Evolutionary conservation across 1,284 basidiomycete genomes (phyloP).

Genomic region (Marasmius oreades): DNA sequence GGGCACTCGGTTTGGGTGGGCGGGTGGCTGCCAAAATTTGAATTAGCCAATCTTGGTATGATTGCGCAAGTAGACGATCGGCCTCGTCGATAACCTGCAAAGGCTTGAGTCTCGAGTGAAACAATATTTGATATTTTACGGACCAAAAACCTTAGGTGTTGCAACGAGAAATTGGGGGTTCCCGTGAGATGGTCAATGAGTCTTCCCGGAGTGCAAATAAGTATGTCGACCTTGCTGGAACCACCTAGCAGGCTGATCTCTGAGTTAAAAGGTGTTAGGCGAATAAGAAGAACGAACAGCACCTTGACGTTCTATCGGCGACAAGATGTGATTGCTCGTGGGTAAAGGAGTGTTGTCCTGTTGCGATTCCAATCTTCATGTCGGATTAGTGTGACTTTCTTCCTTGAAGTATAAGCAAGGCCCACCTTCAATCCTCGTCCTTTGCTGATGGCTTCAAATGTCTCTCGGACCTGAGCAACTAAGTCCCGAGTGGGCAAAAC

Average conservation of each 20-base stretch:
- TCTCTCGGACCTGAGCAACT: slow-evolving; percentile 91
- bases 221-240: slow-evolving; percentile 86
- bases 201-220: slow-evolving; percentile 94
- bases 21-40: slow-evolving; percentile 75
- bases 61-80: slow-evolving; percentile 90
- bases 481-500: slow-evolving; percentile 95
- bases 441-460: slow-evolving; percentile 81
- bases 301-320: slow-evolving; percentile 49
- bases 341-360: slow-evolving; percentile 81
- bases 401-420: not conserved
- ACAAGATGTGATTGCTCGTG: slow-evolving; percentile 78
- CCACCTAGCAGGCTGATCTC: slow-evolving; percentile 59
- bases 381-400: slow-evolving; percentile 7
- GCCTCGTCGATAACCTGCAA: slow-evolving; percentile 94
- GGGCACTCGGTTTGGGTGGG: slow-evolving; percentile 30
- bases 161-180: slow-evolving; percentile 87
- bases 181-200: slow-evolving; percentile 90
- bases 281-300: slow-evolving; percentile 14
- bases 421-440: slow-evolving; percentile 83
- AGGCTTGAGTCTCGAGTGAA: not conserved
- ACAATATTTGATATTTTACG: slow-evolving; percentile 16
- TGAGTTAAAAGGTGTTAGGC: slow-evolving; percentile 10
- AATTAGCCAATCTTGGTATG: slow-evolving; percentile 93
- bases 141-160: slow-evolving; percentile 92
- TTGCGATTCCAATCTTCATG: slow-evolving; percentile 69